Conservation (phyloP, 371 early-diverging fungal genomes). For the Mortierella sp. region DNA sequence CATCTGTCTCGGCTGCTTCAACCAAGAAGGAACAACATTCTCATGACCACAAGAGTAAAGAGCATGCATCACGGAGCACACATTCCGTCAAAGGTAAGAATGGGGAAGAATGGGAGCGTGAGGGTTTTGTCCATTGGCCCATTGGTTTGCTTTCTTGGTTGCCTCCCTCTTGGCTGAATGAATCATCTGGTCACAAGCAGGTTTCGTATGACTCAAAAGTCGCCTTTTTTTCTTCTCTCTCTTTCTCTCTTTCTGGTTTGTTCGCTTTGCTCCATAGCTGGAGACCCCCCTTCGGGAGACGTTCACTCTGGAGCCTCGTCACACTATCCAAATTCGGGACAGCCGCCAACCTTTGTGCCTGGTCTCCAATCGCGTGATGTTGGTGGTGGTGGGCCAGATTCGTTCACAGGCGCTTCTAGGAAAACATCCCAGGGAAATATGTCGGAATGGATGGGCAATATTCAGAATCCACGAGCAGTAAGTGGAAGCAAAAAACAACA, state of each 20-base stretch:
- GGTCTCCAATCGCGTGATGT: not conserved
- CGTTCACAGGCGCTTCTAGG: not conserved
- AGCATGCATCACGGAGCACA: not conserved
- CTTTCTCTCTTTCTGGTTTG: not conserved
- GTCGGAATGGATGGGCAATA: not conserved
- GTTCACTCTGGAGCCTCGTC: constrained; percentile 7
- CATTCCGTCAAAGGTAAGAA: not conserved
- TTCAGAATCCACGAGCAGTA: constrained; percentile 6
- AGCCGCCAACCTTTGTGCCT: not conserved
- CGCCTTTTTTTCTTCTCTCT: not conserved
- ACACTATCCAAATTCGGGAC: not conserved
- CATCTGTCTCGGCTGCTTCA: too few species aligned
- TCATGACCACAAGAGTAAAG: not conserved
- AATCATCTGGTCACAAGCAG: not conserved
- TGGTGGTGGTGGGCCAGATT: not conserved
- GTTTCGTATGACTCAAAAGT: not conserved
- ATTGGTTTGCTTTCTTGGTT: not conserved
- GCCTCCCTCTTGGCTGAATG: not conserved
- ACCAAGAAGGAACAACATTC: not conserved
- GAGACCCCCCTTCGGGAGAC: not conserved
- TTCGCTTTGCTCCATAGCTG: not conserved
- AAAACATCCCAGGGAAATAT: not conserved
- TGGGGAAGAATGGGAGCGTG: not conserved
- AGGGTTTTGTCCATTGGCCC: too few species aligned
- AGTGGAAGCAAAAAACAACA: not conserved